A percentile compares a stretch with the other conserved stretches of the same genome.
phyloP scores from a whole-genome alignment of 164 flowering plant species.

The Buxus sempervirens region DNA sequence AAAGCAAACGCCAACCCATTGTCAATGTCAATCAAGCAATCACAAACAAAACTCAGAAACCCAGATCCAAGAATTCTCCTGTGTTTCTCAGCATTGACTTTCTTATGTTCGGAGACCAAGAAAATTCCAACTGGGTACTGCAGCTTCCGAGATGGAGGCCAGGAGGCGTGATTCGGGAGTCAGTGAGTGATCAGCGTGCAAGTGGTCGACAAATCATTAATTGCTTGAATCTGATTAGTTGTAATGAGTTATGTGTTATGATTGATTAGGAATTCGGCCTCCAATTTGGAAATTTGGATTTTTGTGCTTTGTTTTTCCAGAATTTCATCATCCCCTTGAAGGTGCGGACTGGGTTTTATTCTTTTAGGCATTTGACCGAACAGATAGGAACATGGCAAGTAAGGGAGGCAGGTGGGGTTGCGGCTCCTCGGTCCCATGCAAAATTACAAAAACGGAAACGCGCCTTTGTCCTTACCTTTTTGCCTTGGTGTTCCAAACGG shows the following conservation, averaged over 20 bases:
- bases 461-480: neutral
- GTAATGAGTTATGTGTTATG: too few relatives aligned
- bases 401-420: neutral
- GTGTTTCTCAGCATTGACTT: slow-evolving; percentile 5
- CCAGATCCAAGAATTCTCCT: slow-evolving; percentile 20
- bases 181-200: neutral
- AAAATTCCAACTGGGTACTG: neutral
- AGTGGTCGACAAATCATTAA: neutral
- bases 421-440: neutral
- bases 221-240: too few relatives aligned
- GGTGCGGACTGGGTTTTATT: neutral
- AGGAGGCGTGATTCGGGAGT: too few relatives aligned
- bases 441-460: neutral
- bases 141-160: neutral
- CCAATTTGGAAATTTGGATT: neutral
- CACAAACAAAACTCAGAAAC: slow-evolving; percentile 21
- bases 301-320: neutral
- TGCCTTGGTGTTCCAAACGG: neutral
- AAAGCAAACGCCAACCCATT: slow-evolving; percentile 30
- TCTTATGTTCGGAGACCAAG: neutral
- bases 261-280: too few relatives aligned
- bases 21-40: slow-evolving; percentile 9
- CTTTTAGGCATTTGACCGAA: slow-evolving; percentile 19
- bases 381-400: slow-evolving; percentile 6
- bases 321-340: neutral